Percentiles rank a stretch among this genome's conserved stretches.
Conservation (phyloP, 2,329 filamentous ascomycete species). For the Aureobasidium sp. region DNA sequence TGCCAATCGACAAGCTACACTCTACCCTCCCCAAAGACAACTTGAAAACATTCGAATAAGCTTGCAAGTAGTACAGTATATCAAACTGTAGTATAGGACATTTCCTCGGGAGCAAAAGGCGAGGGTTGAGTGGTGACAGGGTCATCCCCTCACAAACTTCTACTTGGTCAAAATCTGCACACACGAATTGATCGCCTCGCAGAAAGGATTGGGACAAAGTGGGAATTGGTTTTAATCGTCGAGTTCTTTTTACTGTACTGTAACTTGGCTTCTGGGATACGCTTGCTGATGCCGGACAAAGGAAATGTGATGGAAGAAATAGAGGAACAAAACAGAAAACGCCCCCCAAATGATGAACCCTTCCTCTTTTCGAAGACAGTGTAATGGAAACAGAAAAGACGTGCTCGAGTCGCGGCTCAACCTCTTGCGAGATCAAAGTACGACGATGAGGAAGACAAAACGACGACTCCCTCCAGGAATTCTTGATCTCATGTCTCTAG, state of each 20-base stretch:
- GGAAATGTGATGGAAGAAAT: neutral
- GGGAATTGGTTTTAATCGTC: neutral
- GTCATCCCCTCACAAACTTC: too few relatives aligned
- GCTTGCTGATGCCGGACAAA: slow-evolving; percentile 9
- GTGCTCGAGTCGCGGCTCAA: neutral
- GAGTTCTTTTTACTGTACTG: neutral
- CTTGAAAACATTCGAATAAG: too few relatives aligned
- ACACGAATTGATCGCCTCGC: neutral
- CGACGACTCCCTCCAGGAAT: neutral
- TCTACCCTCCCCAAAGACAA: too few relatives aligned
- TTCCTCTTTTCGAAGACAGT: neutral
- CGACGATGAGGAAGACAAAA: neutral
- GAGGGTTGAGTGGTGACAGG: too few relatives aligned
- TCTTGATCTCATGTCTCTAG: neutral
- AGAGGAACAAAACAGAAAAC: neutral
- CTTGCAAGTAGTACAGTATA: too few relatives aligned
- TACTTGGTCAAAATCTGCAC: neutral
- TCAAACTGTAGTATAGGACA: too few relatives aligned
- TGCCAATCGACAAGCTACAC: too few relatives aligned
- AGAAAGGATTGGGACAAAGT: neutral
- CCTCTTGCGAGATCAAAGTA: neutral
- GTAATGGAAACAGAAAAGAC: neutral
- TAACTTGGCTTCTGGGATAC: slow-evolving; percentile 5
- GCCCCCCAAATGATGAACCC: neutral
- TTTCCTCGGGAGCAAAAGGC: too few relatives aligned